Conservation (phyloP, 2,329 filamentous ascomycete genomes). For the Alternaria panax region DNA sequence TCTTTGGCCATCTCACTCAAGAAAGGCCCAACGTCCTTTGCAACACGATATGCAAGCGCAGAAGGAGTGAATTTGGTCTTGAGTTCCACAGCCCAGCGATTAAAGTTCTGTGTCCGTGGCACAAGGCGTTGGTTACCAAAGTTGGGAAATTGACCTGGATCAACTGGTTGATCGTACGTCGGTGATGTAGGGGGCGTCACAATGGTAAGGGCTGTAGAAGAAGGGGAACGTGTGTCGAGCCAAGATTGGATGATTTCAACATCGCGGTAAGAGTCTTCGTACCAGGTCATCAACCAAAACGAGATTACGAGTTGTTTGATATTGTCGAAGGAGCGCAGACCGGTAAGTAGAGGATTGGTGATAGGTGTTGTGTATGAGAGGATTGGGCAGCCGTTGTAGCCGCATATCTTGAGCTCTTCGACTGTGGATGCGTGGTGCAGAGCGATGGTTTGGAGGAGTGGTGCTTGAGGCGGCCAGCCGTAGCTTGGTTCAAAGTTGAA, state of each 20-base stretch:
- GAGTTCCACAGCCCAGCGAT: constrained; percentile 54
- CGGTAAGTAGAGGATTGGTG: constrained; percentile 48
- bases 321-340: constrained; percentile 53
- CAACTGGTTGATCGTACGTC: constrained; percentile 29
- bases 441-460: constrained; percentile 54
- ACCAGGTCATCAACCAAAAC: constrained; percentile 53
- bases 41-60: constrained; percentile 52
- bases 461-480: constrained; percentile 51
- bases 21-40: constrained; percentile 50
- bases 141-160: constrained; percentile 38
- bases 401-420: constrained; percentile 58
- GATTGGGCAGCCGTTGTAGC: constrained; percentile 54
- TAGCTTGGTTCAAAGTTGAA: constrained; percentile 49
- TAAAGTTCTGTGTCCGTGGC: constrained; percentile 34
- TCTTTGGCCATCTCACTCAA: constrained; percentile 52
- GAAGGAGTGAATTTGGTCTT: constrained; percentile 51
- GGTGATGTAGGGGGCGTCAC: constrained; percentile 42
- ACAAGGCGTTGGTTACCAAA: constrained; percentile 21
- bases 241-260: constrained; percentile 55
- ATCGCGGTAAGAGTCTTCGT: constrained; percentile 51
- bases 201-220: constrained; percentile 50
- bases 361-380: constrained; percentile 50
- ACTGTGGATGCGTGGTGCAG: constrained; percentile 51
- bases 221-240: constrained; percentile 50
- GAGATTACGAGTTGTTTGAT: constrained; percentile 52